Evolutionary conservation across 495 filamentous ascomycete species (phyloP).

Genomic region (Cercophora samala): DNA sequence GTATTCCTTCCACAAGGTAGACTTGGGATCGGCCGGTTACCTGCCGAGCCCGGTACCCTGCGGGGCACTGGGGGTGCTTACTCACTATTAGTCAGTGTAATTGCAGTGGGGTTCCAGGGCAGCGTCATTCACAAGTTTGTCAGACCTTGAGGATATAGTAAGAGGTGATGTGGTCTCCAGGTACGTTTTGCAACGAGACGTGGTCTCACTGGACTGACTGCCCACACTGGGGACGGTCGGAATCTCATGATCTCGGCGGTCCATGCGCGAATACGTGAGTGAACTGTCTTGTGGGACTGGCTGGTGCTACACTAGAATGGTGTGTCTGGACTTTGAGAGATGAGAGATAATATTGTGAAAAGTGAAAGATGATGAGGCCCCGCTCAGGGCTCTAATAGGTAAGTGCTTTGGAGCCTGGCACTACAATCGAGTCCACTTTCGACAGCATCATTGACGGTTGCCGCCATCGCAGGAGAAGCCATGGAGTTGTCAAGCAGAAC

Average conservation of each 20-base stretch:
- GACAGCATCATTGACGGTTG: background rate
- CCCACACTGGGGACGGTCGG: background rate
- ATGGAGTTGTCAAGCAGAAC: conserved; percentile 31
- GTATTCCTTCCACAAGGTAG: background rate
- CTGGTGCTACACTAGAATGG: background rate
- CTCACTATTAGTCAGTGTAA: background rate
- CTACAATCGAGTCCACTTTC: background rate
- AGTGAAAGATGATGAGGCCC: background rate
- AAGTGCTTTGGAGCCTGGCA: background rate
- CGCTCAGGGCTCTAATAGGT: background rate
- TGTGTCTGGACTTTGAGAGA: too few species aligned
- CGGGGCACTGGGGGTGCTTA: background rate
- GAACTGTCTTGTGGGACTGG: background rate
- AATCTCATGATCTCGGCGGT: background rate
- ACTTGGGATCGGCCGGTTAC: background rate
- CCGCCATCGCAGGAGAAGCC: background rate
- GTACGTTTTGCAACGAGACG: background rate
- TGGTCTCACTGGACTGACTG: background rate
- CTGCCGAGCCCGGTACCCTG: background rate
- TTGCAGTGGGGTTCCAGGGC: background rate
- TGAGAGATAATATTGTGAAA: background rate
- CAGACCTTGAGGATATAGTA: background rate
- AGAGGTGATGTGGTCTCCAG: background rate
- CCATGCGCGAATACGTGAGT: background rate
- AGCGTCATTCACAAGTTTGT: background rate